A percentile compares a stretch with the other conserved stretches of the same genome.
These are phyloP conservation scores for Colletotrichum euphorbiae DNA, from an alignment of 2,329 filamentous ascomycete species.

Conservation along the genomic window DNA sequence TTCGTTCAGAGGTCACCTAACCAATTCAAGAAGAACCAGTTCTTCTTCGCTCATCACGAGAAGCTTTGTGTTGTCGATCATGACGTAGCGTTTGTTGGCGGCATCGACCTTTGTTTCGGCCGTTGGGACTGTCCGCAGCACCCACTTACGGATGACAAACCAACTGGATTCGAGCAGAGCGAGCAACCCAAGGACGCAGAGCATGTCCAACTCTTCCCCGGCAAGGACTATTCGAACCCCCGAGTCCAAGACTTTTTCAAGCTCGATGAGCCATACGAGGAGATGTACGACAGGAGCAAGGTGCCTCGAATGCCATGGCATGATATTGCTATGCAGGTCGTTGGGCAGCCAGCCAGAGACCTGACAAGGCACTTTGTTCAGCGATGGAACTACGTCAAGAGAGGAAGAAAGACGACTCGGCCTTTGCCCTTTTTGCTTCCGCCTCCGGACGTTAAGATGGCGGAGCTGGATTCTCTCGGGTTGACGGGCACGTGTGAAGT, in stretches of 20 bases:
- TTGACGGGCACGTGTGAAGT: conserved; percentile 96
- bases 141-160: conserved; percentile 89
- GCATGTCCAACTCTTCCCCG: conserved; percentile 95
- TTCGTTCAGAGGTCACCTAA: conserved; percentile 97
- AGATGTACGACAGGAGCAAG: conserved; percentile 95
- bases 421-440: conserved; percentile 94
- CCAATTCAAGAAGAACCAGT: conserved; percentile 98
- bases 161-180: conserved; percentile 89
- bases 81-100: conserved; percentile 93
- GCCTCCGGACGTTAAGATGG: conserved; percentile 88
- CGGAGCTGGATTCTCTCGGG: conserved; percentile 87
- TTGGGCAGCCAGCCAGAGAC: conserved; percentile 94
- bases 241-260: conserved; percentile 95
- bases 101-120: conserved; percentile 96
- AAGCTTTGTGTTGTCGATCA: conserved; percentile 98
- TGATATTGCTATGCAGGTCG: conserved; percentile 97
- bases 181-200: conserved; percentile 87
- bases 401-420: conserved; percentile 91
- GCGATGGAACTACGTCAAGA: conserved; percentile 95
- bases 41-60: conserved; percentile 99
- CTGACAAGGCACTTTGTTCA: conserved; percentile 96
- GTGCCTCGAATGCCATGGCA: conserved; percentile 98
- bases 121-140: conserved; percentile 98
- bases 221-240: conserved; percentile 98
- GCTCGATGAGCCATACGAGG: conserved; percentile 93